Percentiles rank a stretch among this genome's conserved stretches.
Conservation (phyloP, 495 filamentous ascomycete genomes). For the Trypethelium eluteriae region DNA sequence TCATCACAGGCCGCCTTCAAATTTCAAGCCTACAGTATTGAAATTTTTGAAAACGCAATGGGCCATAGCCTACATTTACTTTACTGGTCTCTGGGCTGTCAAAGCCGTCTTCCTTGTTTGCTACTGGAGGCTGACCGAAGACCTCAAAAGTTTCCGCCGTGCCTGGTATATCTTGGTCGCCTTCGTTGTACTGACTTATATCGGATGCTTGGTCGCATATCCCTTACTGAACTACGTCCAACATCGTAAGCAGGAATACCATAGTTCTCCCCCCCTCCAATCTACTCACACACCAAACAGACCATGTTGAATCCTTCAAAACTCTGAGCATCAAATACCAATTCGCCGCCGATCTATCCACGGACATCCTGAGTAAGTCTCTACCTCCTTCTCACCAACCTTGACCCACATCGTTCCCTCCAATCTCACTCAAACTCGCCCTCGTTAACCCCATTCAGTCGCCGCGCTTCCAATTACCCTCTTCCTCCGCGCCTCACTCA, state of each 20-base stretch:
- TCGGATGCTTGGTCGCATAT: slow-evolving; percentile 4
- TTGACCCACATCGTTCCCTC: too few relatives aligned
- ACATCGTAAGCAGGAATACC: background rate
- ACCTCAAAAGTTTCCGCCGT: background rate
- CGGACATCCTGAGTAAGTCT: background rate
- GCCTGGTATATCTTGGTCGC: background rate
- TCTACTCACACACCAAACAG: background rate
- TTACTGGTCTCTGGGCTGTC: background rate
- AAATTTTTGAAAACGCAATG: background rate
- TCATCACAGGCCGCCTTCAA: background rate
- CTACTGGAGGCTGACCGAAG: background rate
- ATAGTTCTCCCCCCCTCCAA: background rate
- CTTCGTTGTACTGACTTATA: slow-evolving; percentile 4
- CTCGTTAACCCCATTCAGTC: background rate
- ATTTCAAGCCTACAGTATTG: background rate
- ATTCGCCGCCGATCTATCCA: background rate
- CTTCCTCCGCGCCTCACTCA: background rate
- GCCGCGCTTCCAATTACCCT: background rate
- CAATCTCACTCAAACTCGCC: background rate
- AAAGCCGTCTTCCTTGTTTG: background rate
- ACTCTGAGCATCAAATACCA: background rate
- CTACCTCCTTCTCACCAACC: background rate
- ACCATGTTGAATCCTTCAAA: background rate
- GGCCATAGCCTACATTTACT: background rate
- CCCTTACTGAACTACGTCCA: background rate